Evolutionary conservation across 345 rosid genomes (phyloP).

Genomic region (Brassica rapa): DNA sequence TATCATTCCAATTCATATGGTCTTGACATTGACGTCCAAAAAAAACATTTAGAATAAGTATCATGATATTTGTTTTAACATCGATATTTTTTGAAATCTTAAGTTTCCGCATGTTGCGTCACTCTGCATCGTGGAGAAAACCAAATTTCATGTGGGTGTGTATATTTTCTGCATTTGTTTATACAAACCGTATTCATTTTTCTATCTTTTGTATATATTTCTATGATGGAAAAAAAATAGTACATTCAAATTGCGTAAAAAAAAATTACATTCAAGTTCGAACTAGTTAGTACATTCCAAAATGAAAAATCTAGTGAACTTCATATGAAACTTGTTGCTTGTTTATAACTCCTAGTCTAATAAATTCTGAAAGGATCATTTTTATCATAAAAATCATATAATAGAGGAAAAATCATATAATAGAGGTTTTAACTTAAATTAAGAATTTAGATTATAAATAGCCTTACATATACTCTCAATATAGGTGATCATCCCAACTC

Average conservation of each 20-base stretch:
- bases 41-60: background rate
- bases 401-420: background rate
- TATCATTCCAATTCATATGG: background rate
- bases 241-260: slow-evolving; percentile 1
- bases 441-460: background rate
- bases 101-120: background rate
- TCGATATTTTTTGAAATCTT: background rate
- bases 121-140: background rate
- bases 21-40: background rate
- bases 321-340: background rate
- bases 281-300: background rate
- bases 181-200: background rate
- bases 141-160: slow-evolving; percentile 26
- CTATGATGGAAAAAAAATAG: background rate
- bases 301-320: background rate
- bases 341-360: background rate
- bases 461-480: background rate
- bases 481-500: background rate
- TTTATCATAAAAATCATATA: background rate
- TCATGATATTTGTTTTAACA: background rate
- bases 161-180: slow-evolving; percentile 7
- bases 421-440: too few relatives aligned
- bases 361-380: background rate
- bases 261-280: background rate
- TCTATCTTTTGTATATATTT: background rate